Evolutionary conservation across 192 early-diverging fungal genomes (phyloP), one percentile per base, ranked within the genome.

Genomic region (Entomortierella parvispora): DNA sequence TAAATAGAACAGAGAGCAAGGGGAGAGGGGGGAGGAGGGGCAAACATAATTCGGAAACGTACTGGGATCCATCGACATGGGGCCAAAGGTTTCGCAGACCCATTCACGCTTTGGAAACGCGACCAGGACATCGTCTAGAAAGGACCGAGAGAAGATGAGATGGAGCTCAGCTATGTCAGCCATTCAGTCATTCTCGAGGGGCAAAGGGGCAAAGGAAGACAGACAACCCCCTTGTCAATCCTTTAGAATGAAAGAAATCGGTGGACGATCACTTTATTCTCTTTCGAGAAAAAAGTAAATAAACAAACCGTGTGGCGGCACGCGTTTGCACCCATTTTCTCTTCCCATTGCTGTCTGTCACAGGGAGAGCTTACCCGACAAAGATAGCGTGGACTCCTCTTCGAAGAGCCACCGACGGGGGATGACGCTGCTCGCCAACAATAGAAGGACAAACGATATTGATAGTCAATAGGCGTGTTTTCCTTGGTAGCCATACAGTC

Each of bases 61-160:
- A 77, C 74, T 77, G 14, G 74, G 34, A 40, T 68, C 65, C 74
- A 77, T 77, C 22, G 74, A 68, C 54, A 77, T 58, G 4, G 74
- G 65, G n/a, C 61, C 55, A 4, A 10, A 58, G 11, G 74, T 68
- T 37, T 77, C 74, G 46, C 68, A 77, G 12, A 64, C 43, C 74
- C 74, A 77, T 28, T 68, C 61, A 18, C 74, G 74, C 23, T 64
- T 77, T 12, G 74, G 74, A 28, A 77, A 31, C 14, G 74, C 60
- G 29, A 77, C 40, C 48, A 77, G 49, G 28, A 68, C 44, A 40
- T 77, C 66, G 33, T 77, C 74, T 77, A 40, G 29, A 15, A 40
- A 17, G 32, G 25, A 49, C 6, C 14, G 47, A 11, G n/a, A 34
- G 58, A 32, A 45, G 23, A 46, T 5, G 26, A 57, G 52, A 51